Evolutionary conservation across 2,329 filamentous ascomycete species (phyloP).

Genomic region (Paracoccidioides brasiliensis): DNA sequence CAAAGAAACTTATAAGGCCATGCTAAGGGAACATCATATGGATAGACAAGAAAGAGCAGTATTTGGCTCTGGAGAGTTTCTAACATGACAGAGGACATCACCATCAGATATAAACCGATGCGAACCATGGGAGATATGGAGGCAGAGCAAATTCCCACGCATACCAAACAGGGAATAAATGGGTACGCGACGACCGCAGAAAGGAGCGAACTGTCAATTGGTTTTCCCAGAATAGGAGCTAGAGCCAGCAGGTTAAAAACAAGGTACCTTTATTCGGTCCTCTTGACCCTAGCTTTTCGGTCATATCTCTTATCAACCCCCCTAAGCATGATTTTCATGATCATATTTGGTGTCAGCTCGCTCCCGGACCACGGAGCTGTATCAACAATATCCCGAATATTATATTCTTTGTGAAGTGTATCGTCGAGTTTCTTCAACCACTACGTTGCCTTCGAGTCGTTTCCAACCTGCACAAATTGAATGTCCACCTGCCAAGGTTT

Average conservation of each 20-base stretch:
- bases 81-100: no score
- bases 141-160: no score
- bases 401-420: conserved; percentile 43
- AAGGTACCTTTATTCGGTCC: conserved; percentile 2
- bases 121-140: no score
- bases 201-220: no score
- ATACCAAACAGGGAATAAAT: no score
- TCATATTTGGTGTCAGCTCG: conserved; percentile 52
- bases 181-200: no score
- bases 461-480: conserved; percentile 91
- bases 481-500: conserved; percentile 74
- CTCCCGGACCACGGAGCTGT: conserved; percentile 59
- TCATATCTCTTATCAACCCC: conserved; percentile 58
- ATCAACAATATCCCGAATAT: conserved; percentile 79
- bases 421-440: conserved; percentile 67
- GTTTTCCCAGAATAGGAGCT: background rate
- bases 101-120: no score
- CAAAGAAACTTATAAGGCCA: no score
- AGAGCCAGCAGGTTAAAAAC: no score
- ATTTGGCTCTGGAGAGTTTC: no score
- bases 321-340: conserved; percentile 74
- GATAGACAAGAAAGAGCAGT: no score
- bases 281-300: conserved; percentile 18
- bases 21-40: no score
- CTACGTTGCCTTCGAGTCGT: conserved; percentile 50